Evolutionary conservation across 2,329 filamentous ascomycete species (phyloP), one percentile per base, ranked within the genome.

Genomic region (Exserohilum rostratum): DNA sequence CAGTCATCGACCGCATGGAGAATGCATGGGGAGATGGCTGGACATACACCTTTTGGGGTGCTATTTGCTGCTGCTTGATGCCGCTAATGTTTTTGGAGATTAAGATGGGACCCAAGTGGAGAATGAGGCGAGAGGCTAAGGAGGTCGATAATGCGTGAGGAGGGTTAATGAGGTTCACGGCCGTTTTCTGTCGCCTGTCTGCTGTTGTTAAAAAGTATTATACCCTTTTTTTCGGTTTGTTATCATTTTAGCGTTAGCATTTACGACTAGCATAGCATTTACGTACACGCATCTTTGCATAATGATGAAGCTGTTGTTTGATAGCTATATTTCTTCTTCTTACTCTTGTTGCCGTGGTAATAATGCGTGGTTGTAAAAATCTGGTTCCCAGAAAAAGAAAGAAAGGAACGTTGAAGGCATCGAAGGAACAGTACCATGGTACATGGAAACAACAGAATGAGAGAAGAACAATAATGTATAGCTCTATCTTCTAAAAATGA

Each of bases 71-170:
- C 13, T 35, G 62, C 50, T 25, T 70, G 46, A 34, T 70, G 49
- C 67, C 67, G 49, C 57, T 70, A 4, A 70, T 70, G 67, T 47
- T 68, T 10, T 33, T 69, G 9, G 66, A 70, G 55, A 70, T 70
- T 10, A 59, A 39, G 29, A 70, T 65, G 57, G 67, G 67, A 0
- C 67, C 67, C 0, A 52, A 47, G 35, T 70, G 66, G 67, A 42
- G 67, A 27, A 50, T 13, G 43, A 66, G 58, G 52, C 50, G 67
- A 22, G 66, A 68, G 29, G 57, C 46, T 0, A 40, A 33, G 15
- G 65, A 69, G 25, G 50, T 61, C 20, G 60, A 58, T 3, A 51
- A 40, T 22, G 47, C 46, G 1, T 53, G 38, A 50, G 7, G 17
- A n/a, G 27, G 20, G 27, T 7, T 52, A 0, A 46, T 50, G 48